Percentiles rank a stretch among this genome's conserved stretches.
Conservation (phyloP, 2,329 filamentous ascomycete genomes). For the Fusarium setosum region DNA sequence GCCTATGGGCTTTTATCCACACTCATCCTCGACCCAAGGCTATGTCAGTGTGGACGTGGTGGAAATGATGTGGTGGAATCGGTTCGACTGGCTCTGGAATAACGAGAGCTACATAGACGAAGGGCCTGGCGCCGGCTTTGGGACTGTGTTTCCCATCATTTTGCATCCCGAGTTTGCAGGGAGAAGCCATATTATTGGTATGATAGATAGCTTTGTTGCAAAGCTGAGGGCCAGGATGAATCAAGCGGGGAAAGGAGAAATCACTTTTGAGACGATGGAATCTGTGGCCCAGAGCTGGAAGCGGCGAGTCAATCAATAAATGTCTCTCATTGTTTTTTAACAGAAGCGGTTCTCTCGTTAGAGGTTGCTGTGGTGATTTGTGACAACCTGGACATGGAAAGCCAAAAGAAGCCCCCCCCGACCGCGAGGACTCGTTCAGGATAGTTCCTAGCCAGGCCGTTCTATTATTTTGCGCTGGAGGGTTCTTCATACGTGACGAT, state of each 20-base stretch:
- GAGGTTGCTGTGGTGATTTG: no score
- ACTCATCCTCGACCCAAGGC: background rate
- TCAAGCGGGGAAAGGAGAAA: background rate
- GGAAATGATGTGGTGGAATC: background rate
- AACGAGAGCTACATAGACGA: background rate
- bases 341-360: no score
- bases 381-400: no score
- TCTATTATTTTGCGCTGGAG: no score
- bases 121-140: background rate
- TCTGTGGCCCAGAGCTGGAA: background rate
- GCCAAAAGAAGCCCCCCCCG: no score
- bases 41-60: background rate
- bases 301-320: no score
- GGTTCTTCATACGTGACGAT: no score
- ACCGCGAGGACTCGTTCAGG: no score
- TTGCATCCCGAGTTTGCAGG: background rate
- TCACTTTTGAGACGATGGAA: background rate
- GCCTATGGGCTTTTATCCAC: background rate
- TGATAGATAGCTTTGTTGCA: background rate
- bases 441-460: no score
- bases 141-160: background rate
- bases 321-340: no score
- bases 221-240: background rate
- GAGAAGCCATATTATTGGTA: background rate
- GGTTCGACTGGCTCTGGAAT: background rate